A percentile compares a stretch with the other conserved stretches of the same genome.
These are phyloP conservation scores for Pseudophaeomoniella oleicola DNA, from an alignment of 2,329 filamentous ascomycete genomes.

Conservation along the genomic window DNA sequence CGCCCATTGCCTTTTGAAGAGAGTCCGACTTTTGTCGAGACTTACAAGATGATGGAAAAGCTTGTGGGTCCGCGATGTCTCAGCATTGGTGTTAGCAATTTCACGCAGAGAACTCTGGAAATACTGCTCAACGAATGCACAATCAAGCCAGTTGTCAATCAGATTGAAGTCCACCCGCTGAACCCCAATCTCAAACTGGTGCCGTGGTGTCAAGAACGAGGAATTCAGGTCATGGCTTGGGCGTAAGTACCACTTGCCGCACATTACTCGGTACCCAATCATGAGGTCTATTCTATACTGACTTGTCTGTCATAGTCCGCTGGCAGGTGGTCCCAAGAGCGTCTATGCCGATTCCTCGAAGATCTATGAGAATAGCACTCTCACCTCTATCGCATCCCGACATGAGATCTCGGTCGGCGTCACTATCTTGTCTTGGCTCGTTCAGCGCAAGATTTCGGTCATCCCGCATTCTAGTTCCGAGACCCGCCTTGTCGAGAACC, in stretches of 20 bases:
- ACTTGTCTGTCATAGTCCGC: constrained; percentile 1
- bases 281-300: not conserved
- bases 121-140: constrained; percentile 12
- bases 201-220: constrained; percentile 17
- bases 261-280: not conserved
- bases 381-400: constrained; percentile 12
- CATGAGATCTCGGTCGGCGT: constrained; percentile 13
- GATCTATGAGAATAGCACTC: constrained; percentile 11
- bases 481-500: constrained; percentile 28
- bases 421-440: constrained; percentile 29
- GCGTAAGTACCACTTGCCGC: constrained; percentile 7
- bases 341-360: constrained; percentile 3
- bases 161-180: constrained; percentile 19
- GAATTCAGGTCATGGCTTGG: constrained; percentile 18
- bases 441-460: constrained; percentile 28
- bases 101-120: constrained; percentile 16
- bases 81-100: constrained; percentile 20
- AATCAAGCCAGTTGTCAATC: constrained; percentile 18
- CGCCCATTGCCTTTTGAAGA: constrained; percentile 9
- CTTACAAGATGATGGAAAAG: constrained; percentile 17
- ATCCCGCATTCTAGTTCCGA: constrained; percentile 34
- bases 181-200: constrained; percentile 18
- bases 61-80: constrained; percentile 12
- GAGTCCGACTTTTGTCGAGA: constrained; percentile 14
- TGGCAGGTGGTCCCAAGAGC: constrained; percentile 3